Percentiles rank a stretch among this genome's conserved stretches.
phyloP scores from a whole-genome alignment of 1,284 basidiomycete species.

The Rhodotorula glutinis region DNA sequence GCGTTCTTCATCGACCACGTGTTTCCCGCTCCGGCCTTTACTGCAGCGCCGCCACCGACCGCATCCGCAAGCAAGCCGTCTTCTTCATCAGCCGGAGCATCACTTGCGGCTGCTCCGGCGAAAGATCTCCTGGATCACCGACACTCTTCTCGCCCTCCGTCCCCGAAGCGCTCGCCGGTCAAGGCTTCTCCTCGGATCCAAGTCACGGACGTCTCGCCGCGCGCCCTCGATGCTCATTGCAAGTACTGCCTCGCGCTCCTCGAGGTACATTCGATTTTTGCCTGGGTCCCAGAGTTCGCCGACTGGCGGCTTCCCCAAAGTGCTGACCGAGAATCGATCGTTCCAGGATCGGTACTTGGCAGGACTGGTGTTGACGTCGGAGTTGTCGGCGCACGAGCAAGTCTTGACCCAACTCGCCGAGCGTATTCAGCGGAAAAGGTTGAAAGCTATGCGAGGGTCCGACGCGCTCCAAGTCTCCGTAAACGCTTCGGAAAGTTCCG shows the following conservation, averaged over 20 bases:
- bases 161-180: neutral
- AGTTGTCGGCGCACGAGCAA: neutral
- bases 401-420: slow-evolving; percentile 21
- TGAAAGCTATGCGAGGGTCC: slow-evolving; percentile 29
- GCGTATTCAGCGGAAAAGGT: slow-evolving; percentile 23
- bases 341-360: slow-evolving; percentile 16
- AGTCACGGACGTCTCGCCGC: slow-evolving; percentile 3
- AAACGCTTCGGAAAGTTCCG: too few relatives aligned
- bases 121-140: too few relatives aligned
- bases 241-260: slow-evolving; percentile 11
- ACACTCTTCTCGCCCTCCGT: neutral
- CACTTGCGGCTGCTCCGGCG: neutral
- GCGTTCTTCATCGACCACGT: slow-evolving; percentile 22
- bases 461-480: neutral
- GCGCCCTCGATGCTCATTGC: neutral
- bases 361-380: slow-evolving; percentile 7
- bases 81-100: too few relatives aligned
- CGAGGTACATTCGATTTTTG: too few relatives aligned
- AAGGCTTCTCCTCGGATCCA: neutral
- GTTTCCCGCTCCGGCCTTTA: neutral
- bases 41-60: neutral
- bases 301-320: too few relatives aligned
- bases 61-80: neutral
- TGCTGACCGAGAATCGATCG: neutral
- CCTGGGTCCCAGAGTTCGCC: too few relatives aligned